Base-by-base conservation (phyloP, 116 monocot genomes). In the Papilionanthe hybrid region DNA sequence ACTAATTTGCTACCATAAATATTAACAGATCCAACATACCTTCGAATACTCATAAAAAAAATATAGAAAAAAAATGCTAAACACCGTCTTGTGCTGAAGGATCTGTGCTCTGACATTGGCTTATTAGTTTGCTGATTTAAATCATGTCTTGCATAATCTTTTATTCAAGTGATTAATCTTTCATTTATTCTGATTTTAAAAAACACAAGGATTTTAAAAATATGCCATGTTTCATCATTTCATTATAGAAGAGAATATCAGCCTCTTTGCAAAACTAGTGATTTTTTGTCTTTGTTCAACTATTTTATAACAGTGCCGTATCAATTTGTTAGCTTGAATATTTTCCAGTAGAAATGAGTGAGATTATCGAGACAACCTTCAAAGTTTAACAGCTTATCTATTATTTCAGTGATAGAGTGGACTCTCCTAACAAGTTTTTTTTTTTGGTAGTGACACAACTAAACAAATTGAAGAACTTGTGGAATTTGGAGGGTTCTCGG, bases 401-500 rank as follows among this genome's bases (percentile, higher is more conserved):
- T 65, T 13, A 23, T 69, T 73, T 44, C 17, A 10, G 44, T 73
- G 73, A 44, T 15, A 43, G 27, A 72, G 9, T 42, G 37, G 69
- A 37, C 32, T 42, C 76, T 37, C 60, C 72, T 72, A 84, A 22
- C 74, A 15, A 22, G 27, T 28, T 25, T 5, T 41, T 79, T 43
- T 47, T 37, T 68, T 55, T 81, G 53, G 3, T 80, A 97, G 97
- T 57, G 90, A 87, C 13, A 91, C 91, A 60, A 84, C 72, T 72
- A 82, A 84, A 41, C 89, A 79, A 80, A 20, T 94, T 81, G 93
- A 98, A 82, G 83, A 98, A 79, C 93, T 94, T 69, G 86, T 85
- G 72, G 79, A 60, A 43, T 91, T 98, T 80, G 98, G 98, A 78
- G 98, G 98, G 75, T 98, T 93, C 90, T 71, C 82, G 13, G 95